phyloP scores from a whole-genome alignment of 164 flowering plant genomes.

The Stephania yunnanensis region DNA sequence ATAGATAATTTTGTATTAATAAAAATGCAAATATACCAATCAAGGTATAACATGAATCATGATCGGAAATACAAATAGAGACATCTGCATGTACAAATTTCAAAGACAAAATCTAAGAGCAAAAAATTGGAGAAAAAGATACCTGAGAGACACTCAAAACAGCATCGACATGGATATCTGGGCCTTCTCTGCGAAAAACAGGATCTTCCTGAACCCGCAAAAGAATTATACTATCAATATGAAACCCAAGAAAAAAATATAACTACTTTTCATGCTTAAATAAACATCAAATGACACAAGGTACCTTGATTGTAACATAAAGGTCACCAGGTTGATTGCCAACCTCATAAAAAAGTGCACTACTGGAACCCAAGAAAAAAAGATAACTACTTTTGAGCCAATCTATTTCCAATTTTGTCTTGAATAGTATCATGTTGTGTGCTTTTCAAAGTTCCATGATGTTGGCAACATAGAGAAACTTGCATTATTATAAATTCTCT shows the following conservation, averaged over 20 bases:
- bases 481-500: too few species aligned
- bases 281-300: neutral
- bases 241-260: neutral
- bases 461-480: too few species aligned
- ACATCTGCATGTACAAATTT: neutral
- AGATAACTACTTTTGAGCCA: neutral
- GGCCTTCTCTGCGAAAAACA: conserved; percentile 87
- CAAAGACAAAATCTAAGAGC: neutral
- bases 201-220: conserved; percentile 84
- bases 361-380: too few species aligned
- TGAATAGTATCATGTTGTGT: neutral
- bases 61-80: neutral
- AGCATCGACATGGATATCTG: conserved; percentile 90
- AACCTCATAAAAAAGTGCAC: too few species aligned
- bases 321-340: conserved; percentile 95
- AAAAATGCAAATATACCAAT: neutral
- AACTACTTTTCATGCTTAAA: neutral
- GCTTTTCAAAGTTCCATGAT: too few species aligned
- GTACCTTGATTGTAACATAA: conserved; percentile 69
- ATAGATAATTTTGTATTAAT: too few species aligned
- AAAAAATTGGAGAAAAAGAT: neutral
- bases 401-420: neutral
- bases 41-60: neutral
- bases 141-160: conserved; percentile 78
- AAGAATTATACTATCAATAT: neutral